These are phyloP conservation scores for Paradendryphiella salina DNA, from an alignment of 2,329 filamentous ascomycete genomes.

Conservation along the genomic window DNA sequence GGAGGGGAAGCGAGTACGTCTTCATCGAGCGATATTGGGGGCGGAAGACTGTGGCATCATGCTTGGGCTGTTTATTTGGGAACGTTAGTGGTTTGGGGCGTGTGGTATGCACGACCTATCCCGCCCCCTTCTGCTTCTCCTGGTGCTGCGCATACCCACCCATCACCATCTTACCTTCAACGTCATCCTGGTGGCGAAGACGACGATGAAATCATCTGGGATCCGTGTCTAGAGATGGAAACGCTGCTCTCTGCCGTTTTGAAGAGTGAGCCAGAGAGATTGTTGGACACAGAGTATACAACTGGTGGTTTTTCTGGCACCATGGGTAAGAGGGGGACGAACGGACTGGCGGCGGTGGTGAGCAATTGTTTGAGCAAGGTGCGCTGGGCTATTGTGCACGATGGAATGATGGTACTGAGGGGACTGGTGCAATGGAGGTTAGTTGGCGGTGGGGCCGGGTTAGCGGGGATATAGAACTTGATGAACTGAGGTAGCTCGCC, in stretches of 20 bases:
- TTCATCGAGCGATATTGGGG: constrained; percentile 50
- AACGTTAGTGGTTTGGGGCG: constrained; percentile 62
- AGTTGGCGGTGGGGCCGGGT: constrained; percentile 33
- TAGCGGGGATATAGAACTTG: background rate
- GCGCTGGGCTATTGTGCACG: constrained; percentile 65
- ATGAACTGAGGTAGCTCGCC: background rate
- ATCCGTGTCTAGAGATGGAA: constrained; percentile 55
- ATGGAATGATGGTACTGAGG: constrained; percentile 61
- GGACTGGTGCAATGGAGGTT: constrained; percentile 48
- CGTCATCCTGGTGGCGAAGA: constrained; percentile 44
- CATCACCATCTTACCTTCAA: constrained; percentile 2
- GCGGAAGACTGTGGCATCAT: constrained; percentile 60
- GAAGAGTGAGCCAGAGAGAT: constrained; percentile 46
- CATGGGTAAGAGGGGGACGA: constrained; percentile 55
- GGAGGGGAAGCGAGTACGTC: constrained; percentile 7
- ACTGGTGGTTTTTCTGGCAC: constrained; percentile 41
- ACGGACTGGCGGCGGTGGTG: constrained; percentile 60
- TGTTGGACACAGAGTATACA: constrained; percentile 19
- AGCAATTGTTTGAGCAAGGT: constrained; percentile 60
- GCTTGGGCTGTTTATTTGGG: constrained; percentile 66
- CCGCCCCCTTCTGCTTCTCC: background rate
- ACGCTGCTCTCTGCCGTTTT: constrained; percentile 49
- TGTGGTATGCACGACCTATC: constrained; percentile 52
- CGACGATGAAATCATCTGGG: constrained; percentile 58
- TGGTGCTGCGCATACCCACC: background rate